Evolutionary conservation across 768 basidiomycete species (phyloP).

Genomic region (Lactarius psammicola): DNA sequence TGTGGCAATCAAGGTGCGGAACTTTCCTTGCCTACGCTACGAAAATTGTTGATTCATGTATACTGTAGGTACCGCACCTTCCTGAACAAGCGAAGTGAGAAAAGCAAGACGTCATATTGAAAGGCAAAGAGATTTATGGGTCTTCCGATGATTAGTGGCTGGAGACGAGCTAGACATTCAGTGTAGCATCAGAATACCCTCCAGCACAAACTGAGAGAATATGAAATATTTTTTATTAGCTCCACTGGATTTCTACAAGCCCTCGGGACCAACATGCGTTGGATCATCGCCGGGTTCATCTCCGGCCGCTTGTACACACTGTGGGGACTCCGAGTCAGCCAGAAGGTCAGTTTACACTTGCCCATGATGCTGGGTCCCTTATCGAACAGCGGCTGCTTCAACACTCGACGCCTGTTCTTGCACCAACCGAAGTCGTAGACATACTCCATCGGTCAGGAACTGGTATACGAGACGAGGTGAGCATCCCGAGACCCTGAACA

Average conservation of each 20-base stretch:
- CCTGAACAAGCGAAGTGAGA: background rate
- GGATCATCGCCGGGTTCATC: slow-evolving; percentile 25
- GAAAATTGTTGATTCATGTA: background rate
- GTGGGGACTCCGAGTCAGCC: too few relatives aligned
- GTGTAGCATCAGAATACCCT: background rate
- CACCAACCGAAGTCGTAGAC: slow-evolving; percentile 29
- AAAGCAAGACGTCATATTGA: background rate
- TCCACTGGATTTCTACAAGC: background rate
- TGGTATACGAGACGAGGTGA: slow-evolving; percentile 16
- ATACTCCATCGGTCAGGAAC: slow-evolving; percentile 10
- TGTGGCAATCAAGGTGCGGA: slow-evolving; percentile 54
- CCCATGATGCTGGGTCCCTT: background rate
- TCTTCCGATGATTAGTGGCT: background rate
- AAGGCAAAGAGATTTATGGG: background rate
- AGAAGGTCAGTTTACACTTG: too few relatives aligned
- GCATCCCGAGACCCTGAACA: too few relatives aligned
- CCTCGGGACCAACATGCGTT: slow-evolving; percentile 5
- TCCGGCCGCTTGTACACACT: slow-evolving; percentile 29
- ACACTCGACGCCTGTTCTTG: slow-evolving; percentile 24
- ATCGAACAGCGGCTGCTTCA: slow-evolving; percentile 17
- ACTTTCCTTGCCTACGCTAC: background rate
- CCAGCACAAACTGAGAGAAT: background rate
- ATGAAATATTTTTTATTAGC: background rate
- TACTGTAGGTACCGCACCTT: slow-evolving; percentile 13
- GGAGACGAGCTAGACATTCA: background rate